Base-by-base conservation (phyloP, 2,329 filamentous ascomycete genomes). In the Pseudocercospora fuligena region DNA sequence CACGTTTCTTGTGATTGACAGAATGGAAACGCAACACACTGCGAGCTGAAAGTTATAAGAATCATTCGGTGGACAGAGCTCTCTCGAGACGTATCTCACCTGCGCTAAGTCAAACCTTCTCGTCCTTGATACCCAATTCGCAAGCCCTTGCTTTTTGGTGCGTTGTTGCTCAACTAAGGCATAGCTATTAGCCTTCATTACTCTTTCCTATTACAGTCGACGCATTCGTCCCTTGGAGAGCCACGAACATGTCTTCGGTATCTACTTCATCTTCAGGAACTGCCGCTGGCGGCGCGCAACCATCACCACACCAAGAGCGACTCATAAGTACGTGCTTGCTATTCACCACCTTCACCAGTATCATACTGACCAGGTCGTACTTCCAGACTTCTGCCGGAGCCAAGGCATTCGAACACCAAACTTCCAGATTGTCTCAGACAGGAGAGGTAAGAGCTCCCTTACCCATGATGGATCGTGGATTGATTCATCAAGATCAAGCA, bases 351-450 rank as follows among this genome's bases (percentile, higher is more conserved):
- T 31, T 27, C 16, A 29, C 12, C 11, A 16, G n/a, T 12, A 21
- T 25, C 61, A 43, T 64, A 23, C 67, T 66, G 23, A 69, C 63
- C 46, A 21, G 8, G 4, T 27, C 6, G 12, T 36, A 11, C 25
- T n/a, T 31, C 49, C 68, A 77, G 75, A 65, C 60, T 74, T 73
- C 69, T 77, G 75, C 63, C 74, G 72, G 36, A 64, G 60, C 36
- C 62, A 71, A 51, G 72, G 72, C 57, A 46, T 69, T 36, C 73
- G 70, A 31, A 59, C 69, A 36, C 75, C 75, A 29, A 68, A 68
- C 61, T 93, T 89, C 77, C 88, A 90, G 75, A 88, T 92, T 72
- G 86, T 92, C 60, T 93, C 91, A 73, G 91, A 93, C 79, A 87
- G 90, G 77, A 86, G 90, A 86, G 90, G 90, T 91, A 84, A 74